Base-by-base conservation (phyloP, 1,284 basidiomycete genomes). In the Leccinum subrobustum region DNA sequence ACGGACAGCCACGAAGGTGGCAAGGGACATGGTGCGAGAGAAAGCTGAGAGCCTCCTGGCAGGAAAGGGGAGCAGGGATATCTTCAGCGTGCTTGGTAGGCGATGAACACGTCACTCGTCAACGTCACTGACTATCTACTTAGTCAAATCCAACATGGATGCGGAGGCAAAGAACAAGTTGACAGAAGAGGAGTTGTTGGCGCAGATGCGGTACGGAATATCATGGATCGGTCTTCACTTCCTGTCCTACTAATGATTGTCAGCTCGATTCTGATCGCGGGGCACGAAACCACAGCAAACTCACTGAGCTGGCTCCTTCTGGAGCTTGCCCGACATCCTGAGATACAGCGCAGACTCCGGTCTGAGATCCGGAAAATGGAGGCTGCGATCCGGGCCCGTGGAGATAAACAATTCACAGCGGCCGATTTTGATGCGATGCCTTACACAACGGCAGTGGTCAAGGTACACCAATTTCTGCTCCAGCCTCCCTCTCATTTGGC, bases 131-230 rank as follows among this genome's bases (percentile, higher is more conserved):
- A 76, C 47, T 60, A 4, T 35, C 35, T 6, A 2, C 23, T 0
- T 51, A 85, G 85, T 85, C 50, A 80, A 78, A 66, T 83, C 84
- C 5, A 86, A 86, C 62, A 73, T 75, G 50, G 78, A 79, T 5
- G 75, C 81, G 52, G 72, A 81, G 11, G 76, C 76, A 54, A 77
- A 74, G 59, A 73, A 33, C 31, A 33, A 33, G 31, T 33, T 33
- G 31, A 33, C 31, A 33, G 31, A 33, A 33, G 31, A 33, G 31
- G 31, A 33, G 31, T 33, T 33, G 31, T 33, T 33, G 31, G 31
- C 11, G 31, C 31, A 33, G 31, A 31, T 31, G 31, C 11, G 11
- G 31, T 33, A 33, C 31, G 31, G 31, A 12, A 33, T 5, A 33
- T 0, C 5, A 4, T 12, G 31, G 11, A 33, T 33, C 31, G 31